Base-by-base conservation (phyloP, 2,329 filamentous ascomycete genomes). In the Cercospora berteroae region DNA sequence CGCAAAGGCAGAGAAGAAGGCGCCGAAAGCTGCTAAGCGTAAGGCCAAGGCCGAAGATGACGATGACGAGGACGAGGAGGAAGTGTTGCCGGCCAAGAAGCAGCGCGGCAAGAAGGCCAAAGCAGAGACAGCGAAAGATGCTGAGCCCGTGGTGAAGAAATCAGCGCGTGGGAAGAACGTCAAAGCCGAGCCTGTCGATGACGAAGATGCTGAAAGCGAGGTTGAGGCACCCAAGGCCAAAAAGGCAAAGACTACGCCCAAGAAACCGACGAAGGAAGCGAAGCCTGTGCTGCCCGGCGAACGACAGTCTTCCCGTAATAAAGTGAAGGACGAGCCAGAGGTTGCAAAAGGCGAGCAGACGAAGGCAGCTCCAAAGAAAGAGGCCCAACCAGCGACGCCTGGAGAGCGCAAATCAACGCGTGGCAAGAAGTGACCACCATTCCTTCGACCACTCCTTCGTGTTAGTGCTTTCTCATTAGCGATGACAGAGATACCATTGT, bases 21-120 rank as follows among this genome's bases (percentile, higher is more conserved):
- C 71, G 1, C 69, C 69, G 0, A 79, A 77, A 66, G 73, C 72
- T 8, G 71, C 68, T 7, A 81, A 81, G 69, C 73, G 77, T 44
- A 81, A 78, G 72, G 69, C 65, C 10, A 73, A 77, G 62, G 69
- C 60, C 10, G 65, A 73, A 42, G 70, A 74, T 2, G 72, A 71
- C 16, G 72, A 71, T 5, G 68, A 72, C 13, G 67, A 68, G 39
- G 63, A 64, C 16, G 68, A 68, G 31, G 68, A 72, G 39, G 72
- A 75, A 27, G 71, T 72, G 29, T 64, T 67, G 68, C 71, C 71
- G 27, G 64, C 65, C 6, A 72, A 73, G 68, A 73, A 72, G 59
- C 44, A 63, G 59, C 68, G 65, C 42, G 68, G 61, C 20, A 71
- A 66, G 59, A 71, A 67, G 7, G 42, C 23, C 25, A 69, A 68